Percentiles rank a stretch among this genome's conserved stretches.
Conservation (phyloP, 306 rosid species). For the Sicyos baderoa region DNA sequence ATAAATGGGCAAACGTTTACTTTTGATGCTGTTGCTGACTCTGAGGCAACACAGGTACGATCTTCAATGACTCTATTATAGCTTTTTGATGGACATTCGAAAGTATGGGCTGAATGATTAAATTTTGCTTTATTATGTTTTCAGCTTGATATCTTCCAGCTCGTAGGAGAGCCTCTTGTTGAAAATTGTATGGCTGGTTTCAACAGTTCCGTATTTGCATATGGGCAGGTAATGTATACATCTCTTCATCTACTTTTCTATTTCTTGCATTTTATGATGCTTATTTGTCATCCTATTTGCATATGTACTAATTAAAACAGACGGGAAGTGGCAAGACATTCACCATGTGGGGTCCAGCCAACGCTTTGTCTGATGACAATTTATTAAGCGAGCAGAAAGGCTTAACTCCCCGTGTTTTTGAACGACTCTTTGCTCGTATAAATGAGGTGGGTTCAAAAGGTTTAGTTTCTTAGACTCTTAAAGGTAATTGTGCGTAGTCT, state of each 20-base stretch:
- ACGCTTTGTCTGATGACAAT: slow-evolving; percentile 57
- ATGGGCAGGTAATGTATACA: slow-evolving; percentile 63
- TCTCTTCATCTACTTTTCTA: slow-evolving; percentile 3
- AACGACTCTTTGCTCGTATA: slow-evolving; percentile 74
- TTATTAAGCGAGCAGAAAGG: slow-evolving; percentile 65
- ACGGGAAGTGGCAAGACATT: slow-evolving; percentile 99
- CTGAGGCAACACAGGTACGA: slow-evolving; percentile 73
- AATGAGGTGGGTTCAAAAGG: slow-evolving; percentile 48
- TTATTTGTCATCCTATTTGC: neutral
- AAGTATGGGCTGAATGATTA: slow-evolving; percentile 9
- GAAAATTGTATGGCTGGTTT: slow-evolving; percentile 95
- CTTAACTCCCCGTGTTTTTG: slow-evolving; percentile 78
- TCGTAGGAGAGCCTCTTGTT: slow-evolving; percentile 82
- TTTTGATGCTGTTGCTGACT: slow-evolving; percentile 80
- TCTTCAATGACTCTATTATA: slow-evolving; percentile 19
- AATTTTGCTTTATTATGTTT: slow-evolving; percentile 13
- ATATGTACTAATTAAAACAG: slow-evolving; percentile 31
- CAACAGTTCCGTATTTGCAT: slow-evolving; percentile 95
- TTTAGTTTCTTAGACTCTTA: slow-evolving; percentile 14
- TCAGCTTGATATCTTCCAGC: slow-evolving; percentile 88
- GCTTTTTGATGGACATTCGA: slow-evolving; percentile 14
- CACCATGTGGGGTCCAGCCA: slow-evolving; percentile 99
- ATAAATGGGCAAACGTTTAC: slow-evolving; percentile 85
- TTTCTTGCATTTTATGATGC: slow-evolving; percentile 5
- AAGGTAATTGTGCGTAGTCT: slow-evolving; percentile 5